Base-by-base conservation (phyloP, 305 asterid species). In the Coffea humblotiana region DNA sequence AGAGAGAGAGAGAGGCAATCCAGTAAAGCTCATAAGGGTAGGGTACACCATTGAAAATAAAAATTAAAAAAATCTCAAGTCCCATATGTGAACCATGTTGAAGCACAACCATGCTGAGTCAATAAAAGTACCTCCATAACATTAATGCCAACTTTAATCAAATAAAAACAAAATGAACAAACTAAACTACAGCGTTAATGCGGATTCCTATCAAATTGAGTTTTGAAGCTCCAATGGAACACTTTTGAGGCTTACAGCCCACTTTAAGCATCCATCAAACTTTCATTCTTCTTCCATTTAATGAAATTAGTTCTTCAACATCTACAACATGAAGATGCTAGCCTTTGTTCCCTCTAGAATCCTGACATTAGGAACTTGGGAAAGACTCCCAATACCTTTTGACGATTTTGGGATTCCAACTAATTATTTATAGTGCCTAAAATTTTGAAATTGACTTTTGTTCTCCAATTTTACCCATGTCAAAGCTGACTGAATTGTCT, bases 111-210 rank as follows among this genome's bases (percentile, higher is more conserved):
- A 29, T 4, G 70, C 3, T 47, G 32, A 43, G 71, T 61, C 58
- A 60, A 8, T 23, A 75, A 75, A 3, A 11, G 60, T 16, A 63
- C 11, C 16, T 35, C 10, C 3, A 19, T 40, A 58, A 0, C 0
- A 12, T n/a, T 25, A 64, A 67, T 69, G 58, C 65, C 68, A 47
- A 49, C 7, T 40, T 40, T 60, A 35, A 75, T 16, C 12, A 67
- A 16, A 67, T 67, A 54, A 73, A 40, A 52, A 43, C 68, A 54
- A 45, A 48, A 74, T 43, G 18, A 74, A 74, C 78, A 11, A 74
- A 9, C 27, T 40, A 21, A 40, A 74, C 63, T 8, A 14, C 15
- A 1, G 56, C 6, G 7, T 67, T 35, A 67, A 37, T 15, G 8
- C 1, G 2, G 0, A 37, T 74, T 56, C 52, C 29, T 21, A 74